phyloP scores from a whole-genome alignment of 331 rosid genomes.

The Dryas integrifolia region DNA sequence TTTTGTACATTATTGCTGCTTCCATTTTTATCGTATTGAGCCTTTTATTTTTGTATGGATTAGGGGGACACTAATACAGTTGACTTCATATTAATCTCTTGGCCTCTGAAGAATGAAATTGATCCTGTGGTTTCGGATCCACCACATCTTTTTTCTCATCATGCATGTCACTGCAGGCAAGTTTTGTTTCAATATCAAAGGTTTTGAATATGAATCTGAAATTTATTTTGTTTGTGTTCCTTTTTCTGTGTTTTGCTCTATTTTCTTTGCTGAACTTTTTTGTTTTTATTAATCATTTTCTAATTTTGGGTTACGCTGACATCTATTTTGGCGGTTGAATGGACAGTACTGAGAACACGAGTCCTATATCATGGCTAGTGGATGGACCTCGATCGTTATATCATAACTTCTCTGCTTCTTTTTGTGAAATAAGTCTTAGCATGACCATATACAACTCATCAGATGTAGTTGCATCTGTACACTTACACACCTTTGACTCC shows the following conservation, averaged over 20 bases:
- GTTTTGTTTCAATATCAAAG: constrained; percentile 25
- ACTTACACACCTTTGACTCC: constrained; percentile 52
- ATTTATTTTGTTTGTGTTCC: constrained; percentile 11
- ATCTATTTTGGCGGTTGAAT: neutral
- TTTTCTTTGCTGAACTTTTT: neutral
- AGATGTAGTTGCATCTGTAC: constrained; percentile 47
- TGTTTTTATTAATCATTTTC: neutral
- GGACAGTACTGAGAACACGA: constrained; percentile 59
- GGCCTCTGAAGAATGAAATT: constrained; percentile 39
- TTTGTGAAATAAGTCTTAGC: constrained; percentile 66
- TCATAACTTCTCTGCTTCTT: constrained; percentile 67
- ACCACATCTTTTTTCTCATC: constrained; percentile 64
- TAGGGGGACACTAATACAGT: constrained; percentile 59
- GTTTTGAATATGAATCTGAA: constrained; percentile 20
- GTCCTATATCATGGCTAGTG: constrained; percentile 84
- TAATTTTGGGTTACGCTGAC: neutral
- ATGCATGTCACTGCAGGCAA: constrained; percentile 86
- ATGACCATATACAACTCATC: constrained; percentile 77
- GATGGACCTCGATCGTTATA: constrained; percentile 71
- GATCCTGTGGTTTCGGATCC: constrained; percentile 46
- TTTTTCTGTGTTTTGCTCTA: neutral
- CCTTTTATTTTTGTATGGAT: constrained; percentile 29
- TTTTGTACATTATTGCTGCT: neutral
- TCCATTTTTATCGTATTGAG: constrained; percentile 24
- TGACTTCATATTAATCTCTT: constrained; percentile 81